Evolutionary conservation across 352 stramenopile species (phyloP).

Genomic region (Aphanomyces euteiches): DNA sequence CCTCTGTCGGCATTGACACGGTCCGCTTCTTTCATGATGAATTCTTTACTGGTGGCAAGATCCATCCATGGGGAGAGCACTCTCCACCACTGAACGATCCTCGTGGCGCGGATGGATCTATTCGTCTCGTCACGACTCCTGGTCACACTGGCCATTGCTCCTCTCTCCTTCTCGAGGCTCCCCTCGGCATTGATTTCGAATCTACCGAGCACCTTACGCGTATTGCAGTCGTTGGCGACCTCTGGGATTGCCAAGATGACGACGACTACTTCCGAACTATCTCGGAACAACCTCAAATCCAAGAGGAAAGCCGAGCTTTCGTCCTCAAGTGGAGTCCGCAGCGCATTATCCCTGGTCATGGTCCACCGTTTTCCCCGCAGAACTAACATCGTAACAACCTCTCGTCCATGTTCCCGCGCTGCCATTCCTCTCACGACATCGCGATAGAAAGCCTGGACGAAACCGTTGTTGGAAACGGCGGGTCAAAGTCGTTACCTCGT

Average conservation of each 20-base stretch:
- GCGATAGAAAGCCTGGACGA: no score
- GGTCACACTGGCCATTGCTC: slow-evolving; percentile 22
- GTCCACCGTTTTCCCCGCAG: slow-evolving; percentile 9
- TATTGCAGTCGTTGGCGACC: slow-evolving; percentile 23
- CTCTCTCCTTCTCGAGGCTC: slow-evolving; percentile 12
- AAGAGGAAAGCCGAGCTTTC: slow-evolving; percentile 15
- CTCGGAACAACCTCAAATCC: slow-evolving; percentile 12
- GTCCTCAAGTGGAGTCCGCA: slow-evolving; percentile 20
- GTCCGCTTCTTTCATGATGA: slow-evolving; percentile 13
- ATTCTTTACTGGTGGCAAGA: slow-evolving; percentile 6
- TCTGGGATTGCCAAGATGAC: slow-evolving; percentile 26
- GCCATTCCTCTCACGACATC: not conserved
- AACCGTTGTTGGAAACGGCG: no score
- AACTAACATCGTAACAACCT: not conserved
- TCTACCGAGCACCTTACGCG: not conserved
- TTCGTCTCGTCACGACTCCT: slow-evolving; percentile 23
- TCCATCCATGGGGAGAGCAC: not conserved
- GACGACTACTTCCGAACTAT: slow-evolving; percentile 10
- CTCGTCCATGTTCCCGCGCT: not conserved
- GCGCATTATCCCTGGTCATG: slow-evolving; percentile 18
- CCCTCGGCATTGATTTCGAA: slow-evolving; percentile 3
- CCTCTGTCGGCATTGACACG: slow-evolving; percentile 2
- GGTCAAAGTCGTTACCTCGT: no score
- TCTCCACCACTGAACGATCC: not conserved
- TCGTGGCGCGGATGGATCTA: not conserved